phyloP scores from a whole-genome alignment of 306 rosid genomes.

The Dicorynia guianensis region DNA sequence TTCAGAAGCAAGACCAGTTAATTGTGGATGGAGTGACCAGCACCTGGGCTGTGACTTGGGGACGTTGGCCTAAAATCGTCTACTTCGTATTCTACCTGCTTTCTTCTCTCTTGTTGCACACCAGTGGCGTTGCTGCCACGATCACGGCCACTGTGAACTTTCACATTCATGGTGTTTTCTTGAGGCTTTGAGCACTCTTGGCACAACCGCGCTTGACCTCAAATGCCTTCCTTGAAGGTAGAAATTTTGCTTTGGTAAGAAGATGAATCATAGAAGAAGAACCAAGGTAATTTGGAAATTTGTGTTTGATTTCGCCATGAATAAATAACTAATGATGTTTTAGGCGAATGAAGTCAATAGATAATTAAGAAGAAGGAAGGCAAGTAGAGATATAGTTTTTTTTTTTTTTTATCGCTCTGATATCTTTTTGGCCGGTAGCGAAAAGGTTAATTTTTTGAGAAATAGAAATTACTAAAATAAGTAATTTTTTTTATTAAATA shows the following conservation, averaged over 20 bases:
- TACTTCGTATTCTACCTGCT: conserved; percentile 17
- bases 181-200: background rate
- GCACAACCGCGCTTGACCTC: too few relatives aligned
- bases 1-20: background rate
- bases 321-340: background rate
- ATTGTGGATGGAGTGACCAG: conserved; percentile 49
- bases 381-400: too few relatives aligned
- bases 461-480: too few relatives aligned
- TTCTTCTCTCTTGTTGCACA: background rate
- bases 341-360: background rate
- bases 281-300: conserved; percentile 31
- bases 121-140: background rate
- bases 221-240: conserved; percentile 58
- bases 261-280: conserved; percentile 49
- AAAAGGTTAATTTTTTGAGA: too few relatives aligned
- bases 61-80: conserved; percentile 49
- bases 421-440: too few relatives aligned
- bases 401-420: too few relatives aligned
- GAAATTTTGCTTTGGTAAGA: conserved; percentile 43
- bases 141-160: background rate
- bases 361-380: background rate
- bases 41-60: conserved; percentile 56
- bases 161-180: background rate
- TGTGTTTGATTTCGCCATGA: conserved; percentile 44
- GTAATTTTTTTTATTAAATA: too few relatives aligned